Evolutionary conservation across 768 basidiomycete genomes (phyloP).

Genomic region (Strobilomyces dryophilus): DNA sequence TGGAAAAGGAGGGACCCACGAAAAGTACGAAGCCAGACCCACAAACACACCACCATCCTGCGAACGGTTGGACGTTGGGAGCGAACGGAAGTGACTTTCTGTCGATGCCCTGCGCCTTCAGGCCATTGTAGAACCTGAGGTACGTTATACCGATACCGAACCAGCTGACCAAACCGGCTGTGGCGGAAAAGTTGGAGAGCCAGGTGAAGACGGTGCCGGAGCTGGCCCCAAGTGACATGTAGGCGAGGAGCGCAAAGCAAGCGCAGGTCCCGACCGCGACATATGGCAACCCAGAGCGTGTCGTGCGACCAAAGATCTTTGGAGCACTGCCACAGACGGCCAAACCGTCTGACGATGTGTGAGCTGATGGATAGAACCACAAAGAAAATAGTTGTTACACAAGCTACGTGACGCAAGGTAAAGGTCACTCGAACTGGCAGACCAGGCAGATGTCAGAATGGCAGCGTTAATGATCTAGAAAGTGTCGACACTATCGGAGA

Average conservation of each 20-base stretch:
- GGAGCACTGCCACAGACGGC: conserved; percentile 53
- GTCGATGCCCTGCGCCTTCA: conserved; percentile 46
- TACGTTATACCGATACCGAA: conserved; percentile 43
- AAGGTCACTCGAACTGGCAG: conserved; percentile 3
- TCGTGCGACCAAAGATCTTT: conserved; percentile 42
- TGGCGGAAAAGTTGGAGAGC: conserved; percentile 34
- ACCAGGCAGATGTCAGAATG: conserved; percentile 3
- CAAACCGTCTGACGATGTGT: conserved; percentile 43
- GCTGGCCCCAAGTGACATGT: conserved; percentile 35
- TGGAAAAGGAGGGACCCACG: conserved; percentile 25
- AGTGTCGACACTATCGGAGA: background rate
- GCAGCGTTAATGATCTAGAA: conserved; percentile 3
- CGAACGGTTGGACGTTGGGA: conserved; percentile 39
- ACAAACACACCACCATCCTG: conserved; percentile 34
- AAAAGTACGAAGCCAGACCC: conserved; percentile 28
- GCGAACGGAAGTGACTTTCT: conserved; percentile 44
- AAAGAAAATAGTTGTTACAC: background rate
- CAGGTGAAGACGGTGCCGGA: conserved; percentile 40
- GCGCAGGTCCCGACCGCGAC: conserved; percentile 31
- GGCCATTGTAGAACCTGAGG: conserved; percentile 44
- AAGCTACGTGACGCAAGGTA: conserved; percentile 6
- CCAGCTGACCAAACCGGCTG: conserved; percentile 42
- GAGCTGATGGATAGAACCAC: no score
- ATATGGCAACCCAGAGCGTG: conserved; percentile 41
- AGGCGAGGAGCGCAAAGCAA: conserved; percentile 36